Base-by-base conservation (phyloP, 1,284 basidiomycete genomes). In the Tilletiaria anomala region DNA sequence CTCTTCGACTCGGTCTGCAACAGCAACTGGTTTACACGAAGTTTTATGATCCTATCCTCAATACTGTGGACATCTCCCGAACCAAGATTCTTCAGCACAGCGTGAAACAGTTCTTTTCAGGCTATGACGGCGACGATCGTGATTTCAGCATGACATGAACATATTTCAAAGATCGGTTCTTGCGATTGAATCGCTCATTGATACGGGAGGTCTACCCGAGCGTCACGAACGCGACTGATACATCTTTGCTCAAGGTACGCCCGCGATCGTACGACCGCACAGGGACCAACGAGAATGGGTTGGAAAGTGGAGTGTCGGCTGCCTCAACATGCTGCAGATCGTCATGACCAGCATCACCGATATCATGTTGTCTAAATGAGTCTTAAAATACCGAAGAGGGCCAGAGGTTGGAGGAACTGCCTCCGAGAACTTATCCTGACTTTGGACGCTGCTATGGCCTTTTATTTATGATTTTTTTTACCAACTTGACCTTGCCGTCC, bases 1-100 rank as follows among this genome's bases (percentile, higher is more conserved):
- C 84, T 93, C 36, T 93, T 86, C 78, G 86, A 89, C 61, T 88
- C 84, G 33, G 91, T 94, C 70, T 89, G 84, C 73, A 94, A 96
- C 68, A 87, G 83, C 32, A 76, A 85, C 56, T 86, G 87, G 86
- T 93, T 94, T 70, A 78, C 80, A 65, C 76, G 80, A 51, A 87
- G 87, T 1, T 86, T 84, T 3, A 86, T 91, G 54, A 83, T 85
- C 51, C 39, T 33, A 91, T 62, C 37, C 53, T 61, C 35, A 60
- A 58, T 51, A 65, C 68, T 50, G 59, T 66, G 54, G 88, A 94
- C 66, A 74, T 94, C 15, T 87, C 91, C 63, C 76, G 78, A 65
- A 75, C 76, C 56, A 91, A 91, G 68, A 78, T 94, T 39, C 68
- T 71, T 39, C 73, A 78, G 40, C 89, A 85, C 17, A 77, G 84